These are phyloP conservation scores for Tilletia setariae DNA, from an alignment of 1,284 basidiomycete species.

Conservation along the genomic window DNA sequence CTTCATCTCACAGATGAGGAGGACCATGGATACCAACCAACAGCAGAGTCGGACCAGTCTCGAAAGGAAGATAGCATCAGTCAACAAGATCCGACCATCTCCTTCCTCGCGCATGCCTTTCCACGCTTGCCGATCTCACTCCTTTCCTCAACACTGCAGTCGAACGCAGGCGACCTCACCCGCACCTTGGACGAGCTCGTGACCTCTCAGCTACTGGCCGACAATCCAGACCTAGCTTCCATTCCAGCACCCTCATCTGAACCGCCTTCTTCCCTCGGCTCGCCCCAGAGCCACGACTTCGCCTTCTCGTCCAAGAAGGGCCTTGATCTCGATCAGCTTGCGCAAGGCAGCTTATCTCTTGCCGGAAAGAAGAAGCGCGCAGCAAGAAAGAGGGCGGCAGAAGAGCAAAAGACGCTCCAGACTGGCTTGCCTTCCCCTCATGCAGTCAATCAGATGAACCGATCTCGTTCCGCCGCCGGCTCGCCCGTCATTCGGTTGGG, in stretches of 20 bases:
- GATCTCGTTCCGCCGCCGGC: neutral
- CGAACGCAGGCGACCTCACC: constrained; percentile 1
- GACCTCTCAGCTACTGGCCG: constrained; percentile 4
- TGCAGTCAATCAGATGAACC: neutral
- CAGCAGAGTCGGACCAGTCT: neutral
- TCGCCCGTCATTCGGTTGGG: neutral
- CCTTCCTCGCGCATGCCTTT: constrained; percentile 9
- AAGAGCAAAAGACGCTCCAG: neutral
- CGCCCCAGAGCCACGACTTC: too few species aligned
- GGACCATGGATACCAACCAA: neutral
- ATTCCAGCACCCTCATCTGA: neutral
- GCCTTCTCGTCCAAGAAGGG: neutral
- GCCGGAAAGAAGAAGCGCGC: neutral
- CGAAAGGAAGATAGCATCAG: neutral
- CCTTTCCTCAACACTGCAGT: neutral
- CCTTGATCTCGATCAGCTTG: constrained; percentile 4
- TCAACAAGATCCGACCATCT: neutral
- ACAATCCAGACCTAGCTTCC: neutral
- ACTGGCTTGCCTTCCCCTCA: neutral
- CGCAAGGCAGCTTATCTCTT: neutral
- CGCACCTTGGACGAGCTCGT: constrained; percentile 5
- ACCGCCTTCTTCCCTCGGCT: neutral
- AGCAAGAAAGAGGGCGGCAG: neutral
- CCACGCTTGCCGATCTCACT: neutral
- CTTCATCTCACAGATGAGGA: constrained; percentile 12